Evolutionary conservation across 495 filamentous ascomycete genomes (phyloP).

Genomic region (Rostrohypoxylon terebratum): DNA sequence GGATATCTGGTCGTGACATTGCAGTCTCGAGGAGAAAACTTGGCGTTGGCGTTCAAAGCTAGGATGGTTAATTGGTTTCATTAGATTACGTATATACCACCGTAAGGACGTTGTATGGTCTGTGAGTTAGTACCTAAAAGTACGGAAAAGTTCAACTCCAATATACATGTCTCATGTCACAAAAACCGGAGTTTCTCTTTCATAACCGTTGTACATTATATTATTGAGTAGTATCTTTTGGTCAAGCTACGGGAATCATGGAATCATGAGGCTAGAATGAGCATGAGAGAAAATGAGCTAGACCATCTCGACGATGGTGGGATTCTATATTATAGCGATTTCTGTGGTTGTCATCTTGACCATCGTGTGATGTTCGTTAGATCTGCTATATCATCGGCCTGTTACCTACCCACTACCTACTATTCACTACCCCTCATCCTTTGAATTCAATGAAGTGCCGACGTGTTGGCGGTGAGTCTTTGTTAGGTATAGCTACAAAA

Average conservation of each 20-base stretch:
- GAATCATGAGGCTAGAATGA: background rate
- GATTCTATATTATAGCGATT: background rate
- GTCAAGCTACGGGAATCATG: background rate
- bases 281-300: background rate
- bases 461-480: background rate
- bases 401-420: background rate
- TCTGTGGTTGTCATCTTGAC: background rate
- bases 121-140: slow-evolving; percentile 6
- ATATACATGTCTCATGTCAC: slow-evolving; percentile 10
- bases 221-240: background rate
- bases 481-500: background rate
- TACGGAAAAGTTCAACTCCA: slow-evolving; percentile 4
- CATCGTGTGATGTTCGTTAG: slow-evolving; percentile 2
- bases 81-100: slow-evolving; percentile 34
- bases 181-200: background rate
- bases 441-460: background rate
- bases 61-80: slow-evolving; percentile 13
- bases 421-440: background rate
- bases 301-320: background rate
- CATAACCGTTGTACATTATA: background rate
- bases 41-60: slow-evolving; percentile 30
- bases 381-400: background rate
- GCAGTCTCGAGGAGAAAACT: slow-evolving; percentile 11
- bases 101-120: slow-evolving; percentile 21
- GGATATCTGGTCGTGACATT: slow-evolving; percentile 25